These are phyloP conservation scores for Poa pratensis DNA, from an alignment of 176 grass and related monocot species.

Conservation along the genomic window DNA sequence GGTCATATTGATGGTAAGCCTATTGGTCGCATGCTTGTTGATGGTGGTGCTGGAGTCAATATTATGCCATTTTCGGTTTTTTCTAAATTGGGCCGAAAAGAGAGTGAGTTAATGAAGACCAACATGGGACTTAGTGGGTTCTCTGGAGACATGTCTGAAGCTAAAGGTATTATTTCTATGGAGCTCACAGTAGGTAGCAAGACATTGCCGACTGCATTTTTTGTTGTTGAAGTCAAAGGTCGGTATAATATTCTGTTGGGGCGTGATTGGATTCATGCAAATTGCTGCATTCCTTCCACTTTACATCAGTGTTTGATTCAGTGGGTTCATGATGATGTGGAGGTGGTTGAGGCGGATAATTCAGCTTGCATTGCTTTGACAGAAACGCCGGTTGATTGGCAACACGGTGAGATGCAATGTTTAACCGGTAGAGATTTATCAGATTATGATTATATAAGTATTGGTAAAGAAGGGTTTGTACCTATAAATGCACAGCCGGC, in stretches of 20 bases:
- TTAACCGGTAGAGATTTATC: conserved; percentile 23
- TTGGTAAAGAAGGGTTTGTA: too few species aligned
- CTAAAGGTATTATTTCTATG: not conserved
- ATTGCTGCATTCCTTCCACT: not conserved
- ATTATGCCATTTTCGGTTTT: conserved; percentile 12
- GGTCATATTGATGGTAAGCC: conserved; percentile 7
- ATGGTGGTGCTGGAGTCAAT: not conserved
- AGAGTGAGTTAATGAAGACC: not conserved
- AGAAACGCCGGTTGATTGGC: not conserved
- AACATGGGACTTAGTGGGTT: not conserved
- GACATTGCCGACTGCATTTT: too few species aligned
- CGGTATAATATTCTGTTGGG: too few species aligned
- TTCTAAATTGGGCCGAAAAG: not conserved
- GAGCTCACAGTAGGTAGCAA: too few species aligned
- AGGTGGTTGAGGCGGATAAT: conserved; percentile 1
- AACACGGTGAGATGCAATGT: not conserved
- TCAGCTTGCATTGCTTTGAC: not conserved
- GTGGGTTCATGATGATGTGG: conserved; percentile 14
- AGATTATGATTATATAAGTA: too few species aligned
- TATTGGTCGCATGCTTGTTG: conserved; percentile 23
- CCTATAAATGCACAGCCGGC: too few species aligned
- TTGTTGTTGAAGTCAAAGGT: too few species aligned
- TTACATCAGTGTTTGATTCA: conserved; percentile 11
- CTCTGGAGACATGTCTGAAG: not conserved
- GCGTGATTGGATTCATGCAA: conserved; percentile 20